Base-by-base conservation (phyloP, 2,329 filamentous ascomycete genomes). In the Aspergillus sp. region DNA sequence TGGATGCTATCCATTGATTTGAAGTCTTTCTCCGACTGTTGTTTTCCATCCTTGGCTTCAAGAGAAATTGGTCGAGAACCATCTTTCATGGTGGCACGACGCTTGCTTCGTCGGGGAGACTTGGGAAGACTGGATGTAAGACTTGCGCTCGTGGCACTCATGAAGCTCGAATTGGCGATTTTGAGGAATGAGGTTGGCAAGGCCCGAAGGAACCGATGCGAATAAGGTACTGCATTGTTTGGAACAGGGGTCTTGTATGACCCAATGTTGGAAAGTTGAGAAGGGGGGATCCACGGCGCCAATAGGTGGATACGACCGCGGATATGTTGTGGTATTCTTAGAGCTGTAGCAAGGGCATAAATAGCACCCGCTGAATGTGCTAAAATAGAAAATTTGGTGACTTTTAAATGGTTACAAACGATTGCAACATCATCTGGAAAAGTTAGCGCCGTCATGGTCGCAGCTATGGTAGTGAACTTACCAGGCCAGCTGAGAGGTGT, bases 321-420 rank as follows among this genome's bases (percentile, higher is more conserved):
- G 60, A 99, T 96, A 69, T 97, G 91, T 68, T 97, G 93, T 4
- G 95, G 95, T 85, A 99, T 96, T 45, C 95, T 90, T 45, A 99
- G 81, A 0, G 95, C 95, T 0, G 95, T 98, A 0, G 95, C 95
- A 17, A 99, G 84, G 2, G 95, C 95, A 70, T 99, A 99, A 52
- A 99, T 96, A n/a, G 95, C 93, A 15, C 95, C 95, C 1, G 95
- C 95, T 0, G 93, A 98, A 74, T 99, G 95, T 2, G 95, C 95
- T 2, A 99, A 83, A 19, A 99, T 90, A 6, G 93, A 98, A 71
- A 99, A 99, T 65, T 96, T 96, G 11, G 89, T 95, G 62, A 99
- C 96, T 66, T 91, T 93, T 45, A 99, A 82, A 14, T 90, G 82
- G 69, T 96, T 91, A 73, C 95, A 99, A 58, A 99, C 96, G 52